A percentile compares a stretch with the other conserved stretches of the same genome.
These are phyloP conservation scores for Zancudomyces culisetae DNA, from an alignment of 371 early-diverging fungal genomes.

Conservation along the genomic window DNA sequence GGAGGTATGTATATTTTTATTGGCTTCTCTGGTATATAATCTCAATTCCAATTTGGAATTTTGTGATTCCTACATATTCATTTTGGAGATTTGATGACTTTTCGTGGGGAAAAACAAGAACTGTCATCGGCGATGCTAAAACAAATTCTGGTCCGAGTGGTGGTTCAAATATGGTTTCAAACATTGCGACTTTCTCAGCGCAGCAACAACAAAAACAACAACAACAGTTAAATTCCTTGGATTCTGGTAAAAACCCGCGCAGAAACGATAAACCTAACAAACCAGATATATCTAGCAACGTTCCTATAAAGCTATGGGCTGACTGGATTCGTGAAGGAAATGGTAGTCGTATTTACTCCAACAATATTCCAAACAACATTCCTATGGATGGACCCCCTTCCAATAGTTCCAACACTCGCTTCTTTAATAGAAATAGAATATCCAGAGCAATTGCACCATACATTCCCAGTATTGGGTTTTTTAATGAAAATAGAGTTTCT, in stretches of 20 bases:
- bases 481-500: too few species aligned
- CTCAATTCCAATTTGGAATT: conserved; percentile 89
- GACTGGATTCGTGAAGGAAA: not conserved
- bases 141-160: conserved; percentile 46
- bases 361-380: too few species aligned
- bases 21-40: conserved; percentile 82
- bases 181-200: not conserved
- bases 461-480: too few species aligned
- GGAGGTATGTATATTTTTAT: conserved; percentile 60
- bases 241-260: not conserved
- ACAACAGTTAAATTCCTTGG: not conserved
- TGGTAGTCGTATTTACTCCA: too few species aligned
- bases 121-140: conserved; percentile 59
- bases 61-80: conserved; percentile 83
- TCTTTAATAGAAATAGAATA: too few species aligned
- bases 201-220: not conserved
- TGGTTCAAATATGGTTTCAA: conserved; percentile 47
- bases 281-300: not conserved
- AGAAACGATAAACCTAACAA: not conserved
- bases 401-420: too few species aligned
- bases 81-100: conserved; percentile 99
- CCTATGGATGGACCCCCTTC: too few species aligned
- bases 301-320: not conserved
- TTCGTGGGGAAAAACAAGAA: conserved; percentile 88
- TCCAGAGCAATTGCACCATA: too few species aligned